Conservation (phyloP, 148 eudicot genomes). For the Rheum nobile region DNA sequence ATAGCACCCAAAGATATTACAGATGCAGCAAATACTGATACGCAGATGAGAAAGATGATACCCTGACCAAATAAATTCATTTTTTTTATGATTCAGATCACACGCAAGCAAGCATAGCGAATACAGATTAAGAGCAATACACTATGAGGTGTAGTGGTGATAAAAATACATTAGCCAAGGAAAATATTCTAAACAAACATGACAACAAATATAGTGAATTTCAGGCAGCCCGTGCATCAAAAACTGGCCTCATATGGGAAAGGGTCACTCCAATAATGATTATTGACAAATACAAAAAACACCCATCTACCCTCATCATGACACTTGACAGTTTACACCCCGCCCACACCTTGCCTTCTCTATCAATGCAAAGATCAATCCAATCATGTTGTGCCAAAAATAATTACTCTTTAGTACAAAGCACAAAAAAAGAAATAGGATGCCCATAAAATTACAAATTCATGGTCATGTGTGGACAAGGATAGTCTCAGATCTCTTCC, state of each 20-base stretch:
- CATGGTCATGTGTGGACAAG: background rate
- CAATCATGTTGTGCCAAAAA: background rate
- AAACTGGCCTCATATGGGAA: background rate
- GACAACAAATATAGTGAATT: background rate
- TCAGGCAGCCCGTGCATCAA: background rate
- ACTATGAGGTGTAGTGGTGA: background rate
- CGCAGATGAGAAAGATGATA: conserved; percentile 53
- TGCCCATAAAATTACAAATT: background rate
- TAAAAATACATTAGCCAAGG: background rate
- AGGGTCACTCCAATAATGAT: background rate
- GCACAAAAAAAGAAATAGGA: background rate
- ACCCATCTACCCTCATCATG: background rate
- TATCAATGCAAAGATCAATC: background rate
- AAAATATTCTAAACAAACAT: background rate
- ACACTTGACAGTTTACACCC: background rate
- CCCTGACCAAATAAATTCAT: conserved; percentile 43
- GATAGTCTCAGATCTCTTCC: background rate
- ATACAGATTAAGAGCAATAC: background rate
- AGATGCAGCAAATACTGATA: conserved; percentile 61
- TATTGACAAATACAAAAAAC: background rate
- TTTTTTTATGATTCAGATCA: conserved; percentile 11
- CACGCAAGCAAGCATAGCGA: background rate
- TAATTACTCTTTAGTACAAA: background rate
- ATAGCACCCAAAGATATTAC: conserved; percentile 87
- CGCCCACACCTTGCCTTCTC: background rate